phyloP scores from a whole-genome alignment of 2,329 filamentous ascomycete species.

The Leptographium radiaticola region DNA sequence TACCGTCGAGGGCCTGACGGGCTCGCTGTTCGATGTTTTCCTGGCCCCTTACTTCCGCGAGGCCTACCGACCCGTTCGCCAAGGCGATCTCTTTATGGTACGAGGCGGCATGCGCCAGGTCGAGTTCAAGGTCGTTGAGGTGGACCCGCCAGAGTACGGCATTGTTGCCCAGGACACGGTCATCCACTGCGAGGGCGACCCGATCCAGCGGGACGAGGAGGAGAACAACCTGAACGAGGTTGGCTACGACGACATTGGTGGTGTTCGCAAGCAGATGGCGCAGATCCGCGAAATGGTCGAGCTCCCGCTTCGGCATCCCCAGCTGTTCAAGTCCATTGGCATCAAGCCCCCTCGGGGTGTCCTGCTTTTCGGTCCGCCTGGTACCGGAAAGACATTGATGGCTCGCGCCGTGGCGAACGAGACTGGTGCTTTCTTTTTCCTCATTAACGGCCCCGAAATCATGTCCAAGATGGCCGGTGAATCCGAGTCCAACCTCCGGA shows the following conservation, averaged over 20 bases:
- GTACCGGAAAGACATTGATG: constrained; percentile 99
- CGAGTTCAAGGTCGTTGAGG: constrained; percentile 98
- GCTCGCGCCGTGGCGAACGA: constrained; percentile 97
- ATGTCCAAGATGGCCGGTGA: constrained; percentile 99
- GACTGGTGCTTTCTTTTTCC: constrained; percentile 97
- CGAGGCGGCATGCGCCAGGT: constrained; percentile 98
- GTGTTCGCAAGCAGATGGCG: constrained; percentile 98
- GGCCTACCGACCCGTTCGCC: constrained; percentile 91
- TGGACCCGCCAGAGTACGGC: constrained; percentile 95
- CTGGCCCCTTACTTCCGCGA: constrained; percentile 99
- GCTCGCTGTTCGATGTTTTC: constrained; percentile 97
- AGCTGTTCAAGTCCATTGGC: constrained; percentile 99
- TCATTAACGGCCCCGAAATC: constrained; percentile 98
- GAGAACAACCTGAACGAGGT: constrained; percentile 99
- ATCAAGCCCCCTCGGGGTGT: constrained; percentile 99
- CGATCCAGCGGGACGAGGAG: constrained; percentile 93
- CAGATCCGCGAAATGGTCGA: constrained; percentile 98
- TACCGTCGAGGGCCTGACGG: constrained; percentile 93
- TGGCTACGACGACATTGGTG: constrained; percentile 97
- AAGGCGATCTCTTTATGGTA: constrained; percentile 95
- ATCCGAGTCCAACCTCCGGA: constrained; percentile 93
- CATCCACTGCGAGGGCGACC: constrained; percentile 96
- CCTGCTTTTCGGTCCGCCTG: constrained; percentile 87
- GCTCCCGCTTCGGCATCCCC: constrained; percentile 87
- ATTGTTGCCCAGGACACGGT: constrained; percentile 98